These are phyloP conservation scores for Trichoderma cornu-damae DNA, from an alignment of 2,329 filamentous ascomycete species.

Conservation along the genomic window DNA sequence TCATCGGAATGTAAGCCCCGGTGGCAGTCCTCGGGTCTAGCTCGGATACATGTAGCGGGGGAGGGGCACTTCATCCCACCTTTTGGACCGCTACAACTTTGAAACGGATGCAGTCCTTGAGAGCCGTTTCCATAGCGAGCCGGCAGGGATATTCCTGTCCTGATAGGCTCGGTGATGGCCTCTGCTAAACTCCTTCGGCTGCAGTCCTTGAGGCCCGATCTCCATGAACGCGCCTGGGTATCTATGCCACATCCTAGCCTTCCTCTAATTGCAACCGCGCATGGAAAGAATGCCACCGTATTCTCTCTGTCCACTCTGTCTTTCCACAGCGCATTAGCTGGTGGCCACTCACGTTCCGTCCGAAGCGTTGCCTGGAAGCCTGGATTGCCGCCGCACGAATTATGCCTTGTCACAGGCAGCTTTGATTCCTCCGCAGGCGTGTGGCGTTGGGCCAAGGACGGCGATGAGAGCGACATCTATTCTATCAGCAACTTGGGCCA, in stretches of 20 bases:
- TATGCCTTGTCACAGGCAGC: conserved; percentile 83
- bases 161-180: conserved; percentile 1
- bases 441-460: conserved; percentile 61
- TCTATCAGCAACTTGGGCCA: conserved; percentile 34
- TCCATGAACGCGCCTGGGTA: conserved; percentile 75
- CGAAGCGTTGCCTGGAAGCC: conserved; percentile 86
- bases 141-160: not conserved
- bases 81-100: not conserved
- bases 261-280: conserved; percentile 82
- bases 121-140: not conserved
- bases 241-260: conserved; percentile 80
- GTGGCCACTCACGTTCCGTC: conserved; percentile 88
- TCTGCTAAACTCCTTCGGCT: conserved; percentile 40
- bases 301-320: conserved; percentile 81
- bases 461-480: conserved; percentile 31
- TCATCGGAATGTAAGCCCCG: no score
- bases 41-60: not conserved
- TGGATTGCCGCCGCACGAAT: conserved; percentile 52
- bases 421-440: conserved; percentile 90
- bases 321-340: conserved; percentile 71
- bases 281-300: conserved; percentile 80
- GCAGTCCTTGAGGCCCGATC: conserved; percentile 49
- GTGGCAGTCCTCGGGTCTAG: not conserved
- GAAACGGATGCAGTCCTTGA: not conserved
- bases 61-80: conserved; percentile 8